Base-by-base conservation (phyloP, 2,329 filamentous ascomycete species). In the Dactylellina parvicollis region DNA sequence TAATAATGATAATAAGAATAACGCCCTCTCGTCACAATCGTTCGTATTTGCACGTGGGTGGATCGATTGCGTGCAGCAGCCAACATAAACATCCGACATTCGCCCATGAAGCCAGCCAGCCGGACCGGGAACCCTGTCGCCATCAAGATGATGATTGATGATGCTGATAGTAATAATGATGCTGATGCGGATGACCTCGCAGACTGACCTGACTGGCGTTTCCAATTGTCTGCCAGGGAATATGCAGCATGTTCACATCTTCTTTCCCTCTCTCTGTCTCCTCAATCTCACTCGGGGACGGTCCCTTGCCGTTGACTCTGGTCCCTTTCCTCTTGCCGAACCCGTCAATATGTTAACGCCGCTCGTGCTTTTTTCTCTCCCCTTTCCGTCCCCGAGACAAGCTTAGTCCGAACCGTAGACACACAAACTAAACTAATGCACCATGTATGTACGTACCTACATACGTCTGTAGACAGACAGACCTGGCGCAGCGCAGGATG, bases 61-160 rank as follows among this genome's bases (percentile, higher is more conserved):
- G 55, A 49, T 40, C 54, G 57, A 61, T 69, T 69, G 60, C 64
- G 46, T 69, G 54, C 55, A 60, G 30, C 20, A 24, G n/a, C 16
- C 18, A n/a, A 3, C 9, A 56, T 42, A 42, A 56, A 34, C 16
- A 42, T 67, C 62, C 62, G 52, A 67, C 49, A 34, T 50, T 57
- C 40, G 42, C 42, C 34, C 34, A 18, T 56, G 50, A 30, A 32
- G 57, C 46, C 44, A 4, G 36, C 49, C 34, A 5, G 9, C 22
- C n/a, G 22, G 12, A 38, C 28, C 24, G 16, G 50, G 26, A 59
- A 59, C 62, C 62, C 50, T 60, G 64, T 54, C 64, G n/a, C 22
- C 9, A 18, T 16, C 40, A 10, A 22, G 20, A 16, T 20, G 2
- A 20, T 44, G 20, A 40, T 49, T 44, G n/a, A 12, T 30, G 16